phyloP scores from a whole-genome alignment of 148 eudicot genomes.

The Rhododendron williamsianum region DNA sequence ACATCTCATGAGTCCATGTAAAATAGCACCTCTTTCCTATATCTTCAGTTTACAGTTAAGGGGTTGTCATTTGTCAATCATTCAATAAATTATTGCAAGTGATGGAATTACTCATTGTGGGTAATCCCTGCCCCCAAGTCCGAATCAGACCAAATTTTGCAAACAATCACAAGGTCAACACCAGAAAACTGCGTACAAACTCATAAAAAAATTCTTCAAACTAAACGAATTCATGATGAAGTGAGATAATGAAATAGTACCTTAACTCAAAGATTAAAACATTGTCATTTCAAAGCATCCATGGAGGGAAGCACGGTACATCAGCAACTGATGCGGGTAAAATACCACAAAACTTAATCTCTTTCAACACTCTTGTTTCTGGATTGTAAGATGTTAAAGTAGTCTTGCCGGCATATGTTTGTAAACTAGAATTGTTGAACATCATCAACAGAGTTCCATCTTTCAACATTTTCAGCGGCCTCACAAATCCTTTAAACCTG shows the following conservation, averaged over 20 bases:
- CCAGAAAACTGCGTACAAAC: background rate
- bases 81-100: too few relatives aligned
- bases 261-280: background rate
- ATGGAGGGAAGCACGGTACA: background rate
- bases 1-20: background rate
- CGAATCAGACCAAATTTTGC: background rate
- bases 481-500: too few relatives aligned
- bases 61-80: background rate
- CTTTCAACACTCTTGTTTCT: background rate
- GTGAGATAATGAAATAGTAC: background rate
- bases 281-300: background rate
- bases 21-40: background rate
- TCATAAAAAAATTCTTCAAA: background rate
- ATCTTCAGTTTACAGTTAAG: background rate
- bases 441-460: background rate
- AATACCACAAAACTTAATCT: background rate
- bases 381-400: background rate
- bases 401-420: too few relatives aligned
- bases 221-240: background rate
- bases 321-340: background rate
- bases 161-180: too few relatives aligned
- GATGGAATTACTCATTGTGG: background rate
- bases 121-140: background rate
- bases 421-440: too few relatives aligned
- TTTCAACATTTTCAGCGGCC: background rate